Conservation (phyloP, 2,329 filamentous ascomycete genomes). For the Fonsecaea monophora region DNA sequence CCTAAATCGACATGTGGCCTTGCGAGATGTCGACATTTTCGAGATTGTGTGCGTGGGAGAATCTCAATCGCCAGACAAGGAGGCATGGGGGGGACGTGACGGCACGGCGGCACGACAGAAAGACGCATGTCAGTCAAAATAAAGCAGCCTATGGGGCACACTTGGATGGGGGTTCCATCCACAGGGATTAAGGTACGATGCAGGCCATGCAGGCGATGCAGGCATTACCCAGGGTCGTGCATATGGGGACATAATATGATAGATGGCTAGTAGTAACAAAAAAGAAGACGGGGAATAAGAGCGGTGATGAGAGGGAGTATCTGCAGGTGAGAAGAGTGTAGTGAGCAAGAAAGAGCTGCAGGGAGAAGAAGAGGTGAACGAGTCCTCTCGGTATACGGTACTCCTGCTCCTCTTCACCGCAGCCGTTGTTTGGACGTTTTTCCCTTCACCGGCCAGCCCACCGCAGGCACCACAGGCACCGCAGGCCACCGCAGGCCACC, state of each 20-base stretch:
- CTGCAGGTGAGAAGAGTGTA: background rate
- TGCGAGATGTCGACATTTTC: background rate
- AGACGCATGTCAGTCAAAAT: conserved; percentile 13
- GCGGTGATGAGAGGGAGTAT: background rate
- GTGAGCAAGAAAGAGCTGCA: too few relatives aligned
- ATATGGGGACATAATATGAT: background rate
- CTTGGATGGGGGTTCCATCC: conserved; percentile 1
- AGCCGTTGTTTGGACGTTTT: background rate
- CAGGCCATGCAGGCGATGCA: conserved; percentile 16
- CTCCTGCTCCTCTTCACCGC: background rate
- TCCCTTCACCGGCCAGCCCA: conserved; percentile 1
- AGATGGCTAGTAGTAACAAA: background rate
- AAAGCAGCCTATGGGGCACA: conserved; percentile 19
- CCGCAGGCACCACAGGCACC: background rate
- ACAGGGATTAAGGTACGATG: conserved; percentile 14
- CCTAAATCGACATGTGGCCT: background rate
- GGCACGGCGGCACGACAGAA: conserved; percentile 16
- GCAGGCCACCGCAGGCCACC: background rate
- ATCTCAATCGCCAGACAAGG: conserved; percentile 4
- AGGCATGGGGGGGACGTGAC: background rate
- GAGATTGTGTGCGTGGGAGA: conserved; percentile 3
- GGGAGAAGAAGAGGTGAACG: background rate
- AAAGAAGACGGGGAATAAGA: background rate
- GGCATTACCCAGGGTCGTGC: background rate
- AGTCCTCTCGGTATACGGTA: background rate